phyloP scores from a whole-genome alignment of 2,329 filamentous ascomycete genomes.

The Bertia moriformis region DNA sequence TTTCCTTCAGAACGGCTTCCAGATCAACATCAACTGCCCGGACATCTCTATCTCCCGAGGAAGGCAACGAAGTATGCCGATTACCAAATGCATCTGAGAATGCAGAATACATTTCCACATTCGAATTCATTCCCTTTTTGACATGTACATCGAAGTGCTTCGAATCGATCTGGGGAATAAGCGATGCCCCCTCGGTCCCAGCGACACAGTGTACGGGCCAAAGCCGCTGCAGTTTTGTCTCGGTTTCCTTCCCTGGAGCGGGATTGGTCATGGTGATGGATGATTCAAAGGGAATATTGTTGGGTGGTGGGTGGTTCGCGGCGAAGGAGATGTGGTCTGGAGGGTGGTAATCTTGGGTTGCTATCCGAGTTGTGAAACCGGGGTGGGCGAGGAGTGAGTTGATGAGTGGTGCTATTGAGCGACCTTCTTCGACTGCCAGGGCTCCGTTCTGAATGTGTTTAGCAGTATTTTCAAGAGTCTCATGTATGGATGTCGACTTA shows the following conservation, averaged over 20 bases:
- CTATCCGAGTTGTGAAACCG: conserved; percentile 34
- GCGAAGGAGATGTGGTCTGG: conserved; percentile 47
- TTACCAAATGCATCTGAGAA: conserved; percentile 45
- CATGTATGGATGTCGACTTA: too few relatives aligned
- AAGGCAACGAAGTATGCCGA: conserved; percentile 8
- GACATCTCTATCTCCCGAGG: conserved; percentile 7
- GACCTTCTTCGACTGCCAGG: conserved; percentile 39
- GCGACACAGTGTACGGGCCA: conserved; percentile 53
- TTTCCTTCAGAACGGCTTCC: conserved; percentile 25
- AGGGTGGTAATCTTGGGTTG: conserved; percentile 48
- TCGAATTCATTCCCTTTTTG: conserved; percentile 40
- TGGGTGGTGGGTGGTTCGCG: conserved; percentile 35
- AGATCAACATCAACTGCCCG: conserved; percentile 26
- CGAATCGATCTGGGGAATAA: conserved; percentile 38
- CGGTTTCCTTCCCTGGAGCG: conserved; percentile 23
- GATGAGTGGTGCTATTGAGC: conserved; percentile 34
- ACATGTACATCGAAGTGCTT: conserved; percentile 31
- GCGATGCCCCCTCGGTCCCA: conserved; percentile 32
- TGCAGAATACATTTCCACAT: conserved; percentile 49
- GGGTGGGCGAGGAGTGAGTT: conserved; percentile 38
- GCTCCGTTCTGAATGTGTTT: conserved; percentile 41
- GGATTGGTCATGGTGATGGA: conserved; percentile 24
- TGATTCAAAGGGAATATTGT: conserved; percentile 40
- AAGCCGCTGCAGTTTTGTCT: conserved; percentile 31
- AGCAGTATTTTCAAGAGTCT: too few relatives aligned